Evolutionary conservation across 2,329 filamentous ascomycete species (phyloP).

Genomic region (Aspergillus ibericus): DNA sequence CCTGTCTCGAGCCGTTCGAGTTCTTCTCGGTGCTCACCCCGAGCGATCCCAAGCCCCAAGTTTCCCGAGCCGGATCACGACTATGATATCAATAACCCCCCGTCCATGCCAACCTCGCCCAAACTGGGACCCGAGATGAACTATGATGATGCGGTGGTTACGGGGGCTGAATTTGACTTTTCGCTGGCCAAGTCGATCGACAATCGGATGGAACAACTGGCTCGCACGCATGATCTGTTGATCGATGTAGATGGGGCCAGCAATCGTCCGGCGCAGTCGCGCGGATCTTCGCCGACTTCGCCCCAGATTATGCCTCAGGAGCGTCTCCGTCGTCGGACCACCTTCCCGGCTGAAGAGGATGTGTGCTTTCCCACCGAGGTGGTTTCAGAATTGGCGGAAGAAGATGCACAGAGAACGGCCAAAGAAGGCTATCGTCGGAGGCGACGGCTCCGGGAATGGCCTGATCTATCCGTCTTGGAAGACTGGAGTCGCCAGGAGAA

Average conservation of each 20-base stretch:
- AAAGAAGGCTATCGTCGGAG: slow-evolving; percentile 49
- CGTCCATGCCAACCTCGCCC: slow-evolving; percentile 61
- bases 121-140: slow-evolving; percentile 53
- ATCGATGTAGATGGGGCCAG: slow-evolving; percentile 46
- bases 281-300: slow-evolving; percentile 42
- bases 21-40: slow-evolving; percentile 33
- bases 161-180: slow-evolving; percentile 46
- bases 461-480: slow-evolving; percentile 78
- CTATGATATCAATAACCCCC: slow-evolving; percentile 66
- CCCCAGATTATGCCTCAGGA: slow-evolving; percentile 38
- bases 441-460: slow-evolving; percentile 74
- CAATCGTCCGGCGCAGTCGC: slow-evolving; percentile 21
- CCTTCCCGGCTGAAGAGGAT: slow-evolving; percentile 73
- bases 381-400: slow-evolving; percentile 80
- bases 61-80: slow-evolving; percentile 35
- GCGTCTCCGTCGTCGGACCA: slow-evolving; percentile 53
- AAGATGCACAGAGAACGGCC: slow-evolving; percentile 55
- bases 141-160: slow-evolving; percentile 56
- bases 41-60: slow-evolving; percentile 24
- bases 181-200: slow-evolving; percentile 36
- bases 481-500: slow-evolving; percentile 92
- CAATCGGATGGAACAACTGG: slow-evolving; percentile 31
- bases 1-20: slow-evolving; percentile 25
- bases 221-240: slow-evolving; percentile 39
- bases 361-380: slow-evolving; percentile 85